A percentile compares a stretch with the other conserved stretches of the same genome.
These are phyloP conservation scores for Aspergillus fumigatiaffinis DNA, from an alignment of 2,329 filamentous ascomycete species.

Conservation along the genomic window DNA sequence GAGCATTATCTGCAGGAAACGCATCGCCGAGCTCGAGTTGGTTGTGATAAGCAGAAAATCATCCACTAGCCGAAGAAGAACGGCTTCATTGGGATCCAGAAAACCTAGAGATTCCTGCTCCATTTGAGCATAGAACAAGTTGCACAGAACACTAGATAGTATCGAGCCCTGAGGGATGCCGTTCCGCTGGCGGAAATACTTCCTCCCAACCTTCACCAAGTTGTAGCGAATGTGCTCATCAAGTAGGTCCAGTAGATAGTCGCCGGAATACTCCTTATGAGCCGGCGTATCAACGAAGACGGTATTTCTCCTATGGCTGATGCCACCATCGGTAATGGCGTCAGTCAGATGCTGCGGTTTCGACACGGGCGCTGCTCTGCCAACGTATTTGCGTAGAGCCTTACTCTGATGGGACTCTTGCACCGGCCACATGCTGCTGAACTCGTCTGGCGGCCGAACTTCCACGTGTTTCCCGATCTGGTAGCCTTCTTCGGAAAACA, in stretches of 20 bases:
- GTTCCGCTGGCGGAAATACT: conserved; percentile 77
- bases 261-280: conserved; percentile 54
- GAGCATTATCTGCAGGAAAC: conserved; percentile 79
- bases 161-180: conserved; percentile 95
- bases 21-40: conserved; percentile 60
- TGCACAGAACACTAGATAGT: conserved; percentile 81
- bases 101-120: conserved; percentile 69
- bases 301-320: conserved; percentile 56
- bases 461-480: conserved; percentile 70
- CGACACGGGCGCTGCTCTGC: conserved; percentile 45
- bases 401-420: conserved; percentile 16
- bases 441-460: conserved; percentile 50
- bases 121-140: conserved; percentile 90
- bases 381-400: conserved; percentile 47
- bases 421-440: conserved; percentile 18
- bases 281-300: conserved; percentile 71
- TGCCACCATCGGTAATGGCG: conserved; percentile 33
- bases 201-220: conserved; percentile 82
- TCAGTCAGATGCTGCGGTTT: conserved; percentile 47
- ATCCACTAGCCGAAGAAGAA: conserved; percentile 81
- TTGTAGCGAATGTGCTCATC: conserved; percentile 79
- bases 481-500: conserved; percentile 62
- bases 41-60: conserved; percentile 89
- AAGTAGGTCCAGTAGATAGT: conserved; percentile 65
- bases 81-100: conserved; percentile 53